phyloP scores from a whole-genome alignment of 192 early-diverging fungal genomes.

The Dissophora globulifera region DNA sequence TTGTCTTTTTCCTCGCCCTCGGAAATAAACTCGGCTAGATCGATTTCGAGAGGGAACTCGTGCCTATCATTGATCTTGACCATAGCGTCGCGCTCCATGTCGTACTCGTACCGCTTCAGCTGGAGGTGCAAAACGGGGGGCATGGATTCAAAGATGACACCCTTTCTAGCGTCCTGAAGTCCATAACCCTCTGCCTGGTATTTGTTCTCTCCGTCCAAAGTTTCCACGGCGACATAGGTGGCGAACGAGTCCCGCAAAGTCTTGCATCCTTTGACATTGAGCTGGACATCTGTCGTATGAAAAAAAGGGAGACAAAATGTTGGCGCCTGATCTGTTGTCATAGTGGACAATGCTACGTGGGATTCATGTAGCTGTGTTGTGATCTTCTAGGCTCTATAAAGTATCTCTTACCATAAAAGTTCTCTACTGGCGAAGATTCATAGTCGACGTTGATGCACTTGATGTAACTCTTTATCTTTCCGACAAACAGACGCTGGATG shows the following conservation, averaged over 20 bases:
- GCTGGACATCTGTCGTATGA: conserved; percentile 87
- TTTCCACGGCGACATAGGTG: conserved; percentile 91
- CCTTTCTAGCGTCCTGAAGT: conserved; percentile 95
- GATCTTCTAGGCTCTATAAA: too few relatives aligned
- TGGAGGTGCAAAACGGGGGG: conserved; percentile 97
- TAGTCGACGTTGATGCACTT: conserved; percentile 95
- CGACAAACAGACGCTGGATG: conserved; percentile 89
- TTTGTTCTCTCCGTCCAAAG: conserved; percentile 95
- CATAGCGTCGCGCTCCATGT: conserved; percentile 87
- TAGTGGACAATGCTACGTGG: too few relatives aligned
- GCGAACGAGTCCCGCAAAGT: conserved; percentile 89
- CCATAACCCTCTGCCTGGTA: conserved; percentile 94
- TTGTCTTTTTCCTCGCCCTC: conserved; percentile 69
- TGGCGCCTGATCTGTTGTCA: too few relatives aligned
- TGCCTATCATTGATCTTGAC: conserved; percentile 98
- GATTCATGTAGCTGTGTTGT: too few relatives aligned
- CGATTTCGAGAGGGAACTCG: conserved; percentile 90
- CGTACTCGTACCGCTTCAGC: conserved; percentile 98
- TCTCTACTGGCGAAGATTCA: conserved; percentile 93
- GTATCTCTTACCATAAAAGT: conserved; percentile 83
- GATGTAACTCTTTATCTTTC: conserved; percentile 98
- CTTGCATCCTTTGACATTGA: conserved; percentile 96
- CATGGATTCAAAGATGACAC: conserved; percentile 92
- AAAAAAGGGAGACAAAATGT: too few relatives aligned
- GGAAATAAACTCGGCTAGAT: conserved; percentile 84